Percentiles rank a stretch among this genome's conserved stretches.
Evolutionary conservation across 2,329 filamentous ascomycete genomes (phyloP).

Genomic region (Huntiella savannae): DNA sequence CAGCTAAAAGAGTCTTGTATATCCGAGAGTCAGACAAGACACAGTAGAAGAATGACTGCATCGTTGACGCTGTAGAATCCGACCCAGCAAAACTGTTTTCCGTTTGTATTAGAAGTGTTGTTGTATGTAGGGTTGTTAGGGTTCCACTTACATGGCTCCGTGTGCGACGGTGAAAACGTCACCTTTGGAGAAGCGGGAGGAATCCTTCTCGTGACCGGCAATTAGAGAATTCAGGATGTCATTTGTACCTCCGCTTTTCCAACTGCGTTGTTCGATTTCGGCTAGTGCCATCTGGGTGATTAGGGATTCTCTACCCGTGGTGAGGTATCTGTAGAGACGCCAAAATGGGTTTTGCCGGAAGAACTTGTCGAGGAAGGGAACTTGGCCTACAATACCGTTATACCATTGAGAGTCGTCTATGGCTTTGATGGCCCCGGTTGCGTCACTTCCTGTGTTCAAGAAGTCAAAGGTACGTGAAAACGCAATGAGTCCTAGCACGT

Average conservation of each 20-base stretch:
- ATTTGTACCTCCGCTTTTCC: slow-evolving; percentile 21
- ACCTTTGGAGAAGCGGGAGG: slow-evolving; percentile 27
- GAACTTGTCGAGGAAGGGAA: slow-evolving; percentile 29
- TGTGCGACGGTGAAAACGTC: slow-evolving; percentile 39
- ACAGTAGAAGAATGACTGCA: slow-evolving; percentile 37
- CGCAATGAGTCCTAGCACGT: slow-evolving; percentile 19
- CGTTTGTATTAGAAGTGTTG: neutral
- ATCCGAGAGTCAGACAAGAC: slow-evolving; percentile 25
- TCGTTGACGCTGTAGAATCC: slow-evolving; percentile 39
- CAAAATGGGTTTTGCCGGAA: slow-evolving; percentile 30
- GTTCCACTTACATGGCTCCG: slow-evolving; percentile 29
- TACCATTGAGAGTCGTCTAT: slow-evolving; percentile 34
- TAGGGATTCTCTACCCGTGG: slow-evolving; percentile 26
- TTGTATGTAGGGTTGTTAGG: neutral
- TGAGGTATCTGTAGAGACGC: slow-evolving; percentile 8
- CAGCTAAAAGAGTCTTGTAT: slow-evolving; percentile 22
- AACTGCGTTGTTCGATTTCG: slow-evolving; percentile 27
- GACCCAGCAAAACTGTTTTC: slow-evolving; percentile 34
- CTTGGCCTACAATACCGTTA: slow-evolving; percentile 32
- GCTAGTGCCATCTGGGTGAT: slow-evolving; percentile 33
- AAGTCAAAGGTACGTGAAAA: slow-evolving; percentile 22
- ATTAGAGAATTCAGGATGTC: slow-evolving; percentile 28
- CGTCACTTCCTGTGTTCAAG: slow-evolving; percentile 16
- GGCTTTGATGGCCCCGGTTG: slow-evolving; percentile 15
- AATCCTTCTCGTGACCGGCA: slow-evolving; percentile 31